Conservation (phyloP, 805 yeast species). For the Ogataea polymorpha region DNA sequence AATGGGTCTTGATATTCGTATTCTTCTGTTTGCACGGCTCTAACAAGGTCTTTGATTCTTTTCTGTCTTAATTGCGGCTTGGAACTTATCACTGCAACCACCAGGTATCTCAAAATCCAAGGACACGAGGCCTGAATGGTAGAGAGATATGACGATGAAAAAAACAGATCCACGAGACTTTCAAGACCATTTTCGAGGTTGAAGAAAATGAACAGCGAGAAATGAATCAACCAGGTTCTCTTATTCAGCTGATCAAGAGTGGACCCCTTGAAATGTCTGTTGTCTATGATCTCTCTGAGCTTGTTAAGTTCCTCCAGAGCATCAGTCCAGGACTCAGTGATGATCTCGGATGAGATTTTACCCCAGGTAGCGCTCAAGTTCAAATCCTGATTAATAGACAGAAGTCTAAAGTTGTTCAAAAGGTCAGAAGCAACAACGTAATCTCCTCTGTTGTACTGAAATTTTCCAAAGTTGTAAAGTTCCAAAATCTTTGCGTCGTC, state of each 20-base stretch:
- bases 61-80: conserved; percentile 41
- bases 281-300: conserved; percentile 57
- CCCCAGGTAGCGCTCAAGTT: conserved; percentile 66
- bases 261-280: conserved; percentile 46
- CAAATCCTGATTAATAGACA: conserved; percentile 49
- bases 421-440: conserved; percentile 58
- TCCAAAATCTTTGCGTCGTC: conserved; percentile 47
- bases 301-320: conserved; percentile 52
- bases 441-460: conserved; percentile 62
- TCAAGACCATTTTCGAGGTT: conserved; percentile 50
- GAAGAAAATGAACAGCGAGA: conserved; percentile 65
- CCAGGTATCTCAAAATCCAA: conserved; percentile 64
- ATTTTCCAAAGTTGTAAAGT: conserved; percentile 56
- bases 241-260: conserved; percentile 58
- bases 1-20: conserved; percentile 68
- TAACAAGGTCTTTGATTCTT: conserved; percentile 54
- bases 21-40: conserved; percentile 56
- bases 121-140: conserved; percentile 72
- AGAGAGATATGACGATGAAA: conserved; percentile 57
- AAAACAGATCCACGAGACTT: conserved; percentile 53
- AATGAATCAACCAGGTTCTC: conserved; percentile 68
- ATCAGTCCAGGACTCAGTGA: conserved; percentile 48
- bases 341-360: conserved; percentile 58
- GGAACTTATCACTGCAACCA: conserved; percentile 51
- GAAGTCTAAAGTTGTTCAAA: conserved; percentile 52